Evolutionary conservation across 2,329 filamentous ascomycete genomes (phyloP).

Genomic region (Aureobasidium sp.): DNA sequence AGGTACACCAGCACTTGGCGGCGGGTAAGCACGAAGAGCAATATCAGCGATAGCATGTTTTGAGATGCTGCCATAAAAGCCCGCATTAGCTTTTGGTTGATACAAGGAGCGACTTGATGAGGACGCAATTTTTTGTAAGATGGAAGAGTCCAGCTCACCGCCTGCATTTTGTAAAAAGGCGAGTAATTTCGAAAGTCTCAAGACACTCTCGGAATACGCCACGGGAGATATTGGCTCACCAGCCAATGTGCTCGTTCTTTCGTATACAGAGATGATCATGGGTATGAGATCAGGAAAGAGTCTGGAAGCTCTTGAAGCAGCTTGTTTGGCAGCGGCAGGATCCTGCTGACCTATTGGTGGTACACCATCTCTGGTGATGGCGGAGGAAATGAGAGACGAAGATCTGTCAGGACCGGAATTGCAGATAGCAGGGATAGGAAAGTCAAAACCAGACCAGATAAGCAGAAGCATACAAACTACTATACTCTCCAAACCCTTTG

Average conservation of each 20-base stretch:
- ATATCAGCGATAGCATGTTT: slow-evolving; percentile 52
- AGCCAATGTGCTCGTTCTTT: slow-evolving; percentile 54
- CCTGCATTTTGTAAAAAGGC: slow-evolving; percentile 58
- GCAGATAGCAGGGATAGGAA: slow-evolving; percentile 45
- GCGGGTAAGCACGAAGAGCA: slow-evolving; percentile 64
- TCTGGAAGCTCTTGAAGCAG: slow-evolving; percentile 44
- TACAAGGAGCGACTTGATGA: slow-evolving; percentile 18
- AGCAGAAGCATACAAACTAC: slow-evolving; percentile 75
- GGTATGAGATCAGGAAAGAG: slow-evolving; percentile 68
- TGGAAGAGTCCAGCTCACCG: slow-evolving; percentile 54
- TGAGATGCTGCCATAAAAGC: slow-evolving; percentile 12
- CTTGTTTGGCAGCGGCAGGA: slow-evolving; percentile 21
- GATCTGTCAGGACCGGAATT: slow-evolving; percentile 24
- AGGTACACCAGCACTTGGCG: slow-evolving; percentile 54
- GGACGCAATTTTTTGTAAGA: slow-evolving; percentile 41
- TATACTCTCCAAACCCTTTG: slow-evolving; percentile 85
- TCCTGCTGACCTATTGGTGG: slow-evolving; percentile 16
- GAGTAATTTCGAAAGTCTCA: slow-evolving; percentile 65
- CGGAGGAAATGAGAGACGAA: slow-evolving; percentile 2
- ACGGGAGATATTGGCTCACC: slow-evolving; percentile 65
- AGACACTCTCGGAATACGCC: slow-evolving; percentile 63
- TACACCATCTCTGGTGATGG: slow-evolving; percentile 8
- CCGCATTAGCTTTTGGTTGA: slow-evolving; percentile 8
- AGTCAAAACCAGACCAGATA: slow-evolving; percentile 76
- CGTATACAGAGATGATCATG: slow-evolving; percentile 67